Percentiles rank a stretch among this genome's conserved stretches.
These are phyloP conservation scores for Blastocrithidia nonstop DNA, from an alignment of 208 protist genomes.

Conservation along the genomic window DNA sequence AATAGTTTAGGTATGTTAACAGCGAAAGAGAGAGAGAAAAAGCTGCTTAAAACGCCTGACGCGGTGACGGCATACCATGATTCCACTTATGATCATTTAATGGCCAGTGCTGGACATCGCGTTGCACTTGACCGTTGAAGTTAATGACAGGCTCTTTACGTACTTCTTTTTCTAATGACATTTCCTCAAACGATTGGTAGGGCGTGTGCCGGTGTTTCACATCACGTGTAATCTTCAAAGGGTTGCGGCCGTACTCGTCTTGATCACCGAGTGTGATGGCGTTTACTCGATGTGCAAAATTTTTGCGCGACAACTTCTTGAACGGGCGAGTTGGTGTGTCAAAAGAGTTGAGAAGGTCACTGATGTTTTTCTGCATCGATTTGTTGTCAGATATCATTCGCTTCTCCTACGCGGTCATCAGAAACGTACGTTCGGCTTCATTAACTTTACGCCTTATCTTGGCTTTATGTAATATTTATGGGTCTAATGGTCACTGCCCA, in stretches of 20 bases:
- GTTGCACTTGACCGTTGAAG: constrained; percentile 20
- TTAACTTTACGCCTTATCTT: constrained; percentile 33
- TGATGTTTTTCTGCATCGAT: no score
- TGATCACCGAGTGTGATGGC: constrained; percentile 77
- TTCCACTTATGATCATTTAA: constrained; percentile 24
- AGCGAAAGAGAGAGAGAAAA: no score
- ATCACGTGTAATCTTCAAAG: constrained; percentile 29
- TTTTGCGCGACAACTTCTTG: constrained; percentile 63
- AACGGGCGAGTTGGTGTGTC: constrained; percentile 21
- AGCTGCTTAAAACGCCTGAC: no score
- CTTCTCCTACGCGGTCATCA: constrained; percentile 35
- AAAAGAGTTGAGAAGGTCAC: constrained; percentile 36
- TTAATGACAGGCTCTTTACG: constrained; percentile 46
- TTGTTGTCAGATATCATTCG: no score
- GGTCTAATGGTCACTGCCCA: constrained; percentile 63
- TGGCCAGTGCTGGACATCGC: constrained; percentile 42
- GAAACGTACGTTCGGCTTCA: constrained; percentile 44
- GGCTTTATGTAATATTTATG: constrained; percentile 28
- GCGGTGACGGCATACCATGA: constrained; percentile 50
- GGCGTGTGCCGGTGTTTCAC: constrained; percentile 28
- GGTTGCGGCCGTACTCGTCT: constrained; percentile 68
- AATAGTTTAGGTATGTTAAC: no score
- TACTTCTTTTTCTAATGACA: constrained; percentile 64
- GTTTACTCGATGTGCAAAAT: constrained; percentile 76
- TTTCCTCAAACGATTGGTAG: constrained; percentile 51